These are phyloP conservation scores for Puccinia novopanici DNA, from an alignment of 1,284 basidiomycete genomes.

Conservation along the genomic window DNA sequence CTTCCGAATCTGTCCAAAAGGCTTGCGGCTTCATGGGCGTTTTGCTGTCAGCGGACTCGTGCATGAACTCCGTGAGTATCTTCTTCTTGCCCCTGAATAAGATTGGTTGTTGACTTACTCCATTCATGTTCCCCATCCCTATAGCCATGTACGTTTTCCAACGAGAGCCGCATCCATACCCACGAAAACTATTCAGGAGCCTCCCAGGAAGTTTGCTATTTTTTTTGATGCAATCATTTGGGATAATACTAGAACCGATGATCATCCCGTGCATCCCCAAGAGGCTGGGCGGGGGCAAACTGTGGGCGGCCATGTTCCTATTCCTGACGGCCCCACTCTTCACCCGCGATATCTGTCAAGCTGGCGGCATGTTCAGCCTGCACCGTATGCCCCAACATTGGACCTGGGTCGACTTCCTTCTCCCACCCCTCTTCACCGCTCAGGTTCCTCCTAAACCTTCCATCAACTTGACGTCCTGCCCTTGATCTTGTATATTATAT, in stretches of 20 bases:
- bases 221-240: slow-evolving; percentile 35
- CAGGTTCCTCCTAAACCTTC: not conserved
- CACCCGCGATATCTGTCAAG: slow-evolving; percentile 9
- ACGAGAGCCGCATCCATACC: slow-evolving; percentile 15
- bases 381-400: not conserved
- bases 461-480: not conserved
- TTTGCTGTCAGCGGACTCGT: slow-evolving; percentile 32
- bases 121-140: not conserved
- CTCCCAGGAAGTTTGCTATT: slow-evolving; percentile 27
- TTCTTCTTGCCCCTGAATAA: not conserved
- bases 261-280: slow-evolving; percentile 38
- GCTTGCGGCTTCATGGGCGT: slow-evolving; percentile 23
- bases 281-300: slow-evolving; percentile 11
- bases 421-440: not conserved
- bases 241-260: slow-evolving; percentile 27
- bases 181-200: slow-evolving; percentile 16
- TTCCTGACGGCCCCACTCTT: slow-evolving; percentile 28
- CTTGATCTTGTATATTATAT: too few relatives aligned
- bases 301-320: slow-evolving; percentile 19
- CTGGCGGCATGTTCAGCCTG: not conserved
- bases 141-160: slow-evolving; percentile 12
- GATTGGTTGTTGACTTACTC: not conserved
- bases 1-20: not conserved
- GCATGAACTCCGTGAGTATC: slow-evolving; percentile 37
- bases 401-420: not conserved